These are phyloP conservation scores for Turritis glabra DNA, from an alignment of 345 rosid genomes.

Conservation along the genomic window DNA sequence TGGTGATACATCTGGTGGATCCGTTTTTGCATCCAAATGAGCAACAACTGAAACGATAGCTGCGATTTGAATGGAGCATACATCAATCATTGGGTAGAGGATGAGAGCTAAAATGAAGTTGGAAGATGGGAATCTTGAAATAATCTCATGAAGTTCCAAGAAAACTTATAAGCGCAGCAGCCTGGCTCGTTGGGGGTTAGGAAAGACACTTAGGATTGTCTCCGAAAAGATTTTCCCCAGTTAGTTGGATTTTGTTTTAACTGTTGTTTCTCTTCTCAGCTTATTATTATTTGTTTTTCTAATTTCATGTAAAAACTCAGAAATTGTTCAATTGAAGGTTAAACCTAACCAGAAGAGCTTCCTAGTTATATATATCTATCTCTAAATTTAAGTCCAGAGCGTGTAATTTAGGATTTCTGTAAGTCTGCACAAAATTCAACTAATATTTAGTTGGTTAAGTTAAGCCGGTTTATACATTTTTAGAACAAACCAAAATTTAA, in stretches of 20 bases:
- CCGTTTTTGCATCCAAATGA: not conserved
- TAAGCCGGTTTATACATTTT: too few species aligned
- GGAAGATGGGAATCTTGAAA: slow-evolving; percentile 10
- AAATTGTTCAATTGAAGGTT: not conserved
- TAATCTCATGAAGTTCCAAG: slow-evolving; percentile 5
- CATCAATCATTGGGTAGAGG: slow-evolving; percentile 5
- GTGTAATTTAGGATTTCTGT: too few species aligned
- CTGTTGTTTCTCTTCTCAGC: slow-evolving; percentile 2
- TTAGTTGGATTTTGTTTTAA: slow-evolving; percentile 20
- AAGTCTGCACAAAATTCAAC: too few species aligned
- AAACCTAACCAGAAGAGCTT: not conserved
- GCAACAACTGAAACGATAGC: slow-evolving; percentile 9
- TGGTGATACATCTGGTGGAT: slow-evolving; percentile 14
- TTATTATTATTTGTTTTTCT: not conserved
- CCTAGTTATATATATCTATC: too few species aligned
- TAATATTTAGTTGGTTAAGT: too few species aligned
- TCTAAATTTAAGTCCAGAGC: too few species aligned
- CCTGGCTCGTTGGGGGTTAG: slow-evolving; percentile 6
- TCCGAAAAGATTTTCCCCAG: not conserved
- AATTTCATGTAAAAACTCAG: not conserved
- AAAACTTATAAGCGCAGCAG: slow-evolving; percentile 10
- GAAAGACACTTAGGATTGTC: not conserved
- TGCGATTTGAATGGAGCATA: slow-evolving; percentile 5
- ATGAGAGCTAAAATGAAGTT: slow-evolving; percentile 6
- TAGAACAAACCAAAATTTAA: too few species aligned